Percentiles rank a stretch among this genome's conserved stretches.
phyloP scores from a whole-genome alignment of 495 filamentous ascomycete species.

The Aspergillus bridgeri region DNA sequence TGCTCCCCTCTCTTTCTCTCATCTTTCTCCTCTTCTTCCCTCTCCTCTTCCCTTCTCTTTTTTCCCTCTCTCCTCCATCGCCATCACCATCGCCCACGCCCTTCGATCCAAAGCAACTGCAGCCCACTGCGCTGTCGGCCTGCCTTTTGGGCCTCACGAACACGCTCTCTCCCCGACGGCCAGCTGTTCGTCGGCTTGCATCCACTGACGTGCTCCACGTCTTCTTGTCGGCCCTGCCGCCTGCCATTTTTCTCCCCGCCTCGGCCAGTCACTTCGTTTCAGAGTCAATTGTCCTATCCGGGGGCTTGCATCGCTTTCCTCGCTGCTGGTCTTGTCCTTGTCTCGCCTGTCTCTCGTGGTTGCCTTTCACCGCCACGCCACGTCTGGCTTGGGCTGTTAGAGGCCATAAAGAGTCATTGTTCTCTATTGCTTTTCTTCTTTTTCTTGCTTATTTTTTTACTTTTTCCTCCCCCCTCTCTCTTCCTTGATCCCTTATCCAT shows the following conservation, averaged over 20 bases:
- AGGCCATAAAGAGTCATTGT: conserved; percentile 9
- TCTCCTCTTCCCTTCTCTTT: not conserved
- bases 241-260: conserved; percentile 8
- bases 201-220: conserved; percentile 25
- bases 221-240: conserved; percentile 22
- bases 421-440: conserved; percentile 1
- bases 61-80: not conserved
- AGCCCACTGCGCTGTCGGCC: conserved; percentile 22
- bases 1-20: conserved; percentile 3
- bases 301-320: not conserved
- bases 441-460: not conserved
- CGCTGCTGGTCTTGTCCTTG: conserved; percentile 4
- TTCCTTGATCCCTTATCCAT: not conserved
- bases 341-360: conserved; percentile 5
- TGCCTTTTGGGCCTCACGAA: conserved; percentile 15
- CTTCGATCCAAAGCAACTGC: conserved; percentile 9
- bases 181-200: conserved; percentile 18
- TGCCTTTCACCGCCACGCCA: conserved; percentile 23
- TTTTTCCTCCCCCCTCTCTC: not conserved
- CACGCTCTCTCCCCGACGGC: conserved; percentile 8
- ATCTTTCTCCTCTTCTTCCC: not conserved
- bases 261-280: conserved; percentile 11
- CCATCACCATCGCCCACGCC: conserved; percentile 3
- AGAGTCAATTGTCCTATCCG: conserved; percentile 1
- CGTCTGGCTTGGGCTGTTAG: conserved; percentile 2